Evolutionary conservation across 257 asterid genomes (phyloP).

Genomic region (Solanum tarijense): DNA sequence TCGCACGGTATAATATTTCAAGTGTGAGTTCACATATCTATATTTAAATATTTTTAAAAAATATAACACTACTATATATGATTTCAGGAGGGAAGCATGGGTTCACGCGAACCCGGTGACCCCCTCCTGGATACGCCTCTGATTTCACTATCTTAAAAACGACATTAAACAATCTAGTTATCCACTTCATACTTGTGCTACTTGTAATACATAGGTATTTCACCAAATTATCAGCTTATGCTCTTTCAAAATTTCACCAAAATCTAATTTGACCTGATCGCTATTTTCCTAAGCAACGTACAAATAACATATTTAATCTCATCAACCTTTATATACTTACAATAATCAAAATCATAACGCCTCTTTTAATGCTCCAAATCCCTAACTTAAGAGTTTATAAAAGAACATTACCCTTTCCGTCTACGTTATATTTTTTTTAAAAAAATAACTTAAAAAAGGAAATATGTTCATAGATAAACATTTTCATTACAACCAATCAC

Average conservation of each 20-base stretch:
- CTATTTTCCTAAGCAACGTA: not conserved
- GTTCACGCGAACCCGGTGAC: too few species aligned
- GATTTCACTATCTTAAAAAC: not conserved
- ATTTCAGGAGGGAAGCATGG: too few species aligned
- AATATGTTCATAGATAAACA: not conserved
- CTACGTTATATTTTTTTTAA: not conserved
- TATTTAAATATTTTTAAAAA: too few species aligned
- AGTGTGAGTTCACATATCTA: too few species aligned
- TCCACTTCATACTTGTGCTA: not conserved
- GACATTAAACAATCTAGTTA: not conserved
- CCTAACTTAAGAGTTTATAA: not conserved
- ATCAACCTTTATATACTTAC: not conserved
- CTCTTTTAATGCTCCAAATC: not conserved
- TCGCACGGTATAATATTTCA: too few species aligned
- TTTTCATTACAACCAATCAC: not conserved
- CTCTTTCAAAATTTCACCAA: accelerated
- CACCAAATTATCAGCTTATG: not conserved
- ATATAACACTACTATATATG: too few species aligned
- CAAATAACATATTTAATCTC: not conserved
- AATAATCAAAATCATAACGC: not conserved
- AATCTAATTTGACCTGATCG: too few species aligned
- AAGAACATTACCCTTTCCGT: not conserved
- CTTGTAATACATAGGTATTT: not conserved
- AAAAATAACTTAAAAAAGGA: not conserved
- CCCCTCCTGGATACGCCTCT: too few species aligned